A percentile compares a stretch with the other conserved stretches of the same genome.
Evolutionary conservation across 139 green algal genomes (phyloP).

Genomic region (Micractinium sp.): DNA sequence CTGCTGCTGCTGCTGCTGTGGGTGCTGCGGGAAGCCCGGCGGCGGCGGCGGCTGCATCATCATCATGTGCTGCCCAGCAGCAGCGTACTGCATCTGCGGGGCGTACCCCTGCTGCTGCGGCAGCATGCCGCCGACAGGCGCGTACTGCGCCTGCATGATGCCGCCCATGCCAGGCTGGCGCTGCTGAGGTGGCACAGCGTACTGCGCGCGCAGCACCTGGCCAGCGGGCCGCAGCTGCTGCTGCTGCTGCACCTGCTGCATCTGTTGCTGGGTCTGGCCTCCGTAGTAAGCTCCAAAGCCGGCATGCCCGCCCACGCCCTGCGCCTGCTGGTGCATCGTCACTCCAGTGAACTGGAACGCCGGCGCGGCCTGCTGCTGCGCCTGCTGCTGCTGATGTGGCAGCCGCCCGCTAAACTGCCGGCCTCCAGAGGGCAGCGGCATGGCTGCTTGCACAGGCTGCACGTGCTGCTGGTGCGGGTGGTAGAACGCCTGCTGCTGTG

Average conservation of each 20-base stretch:
- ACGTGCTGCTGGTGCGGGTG: conserved; percentile 32
- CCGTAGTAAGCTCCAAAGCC: background rate
- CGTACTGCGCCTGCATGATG: conserved; percentile 23
- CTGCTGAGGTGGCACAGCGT: background rate
- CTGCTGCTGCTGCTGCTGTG: too few species aligned
- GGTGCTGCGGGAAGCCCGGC: too few species aligned
- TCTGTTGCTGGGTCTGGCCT: background rate
- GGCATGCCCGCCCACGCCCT: background rate
- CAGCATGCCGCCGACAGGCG: background rate
- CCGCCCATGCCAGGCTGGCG: background rate
- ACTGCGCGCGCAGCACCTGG: conserved; percentile 10
- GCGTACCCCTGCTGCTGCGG: background rate
- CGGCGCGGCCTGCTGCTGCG: background rate
- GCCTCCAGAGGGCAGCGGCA: background rate
- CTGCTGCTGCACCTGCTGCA: background rate
- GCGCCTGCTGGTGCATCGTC: background rate
- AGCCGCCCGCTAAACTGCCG: conserved; percentile 19
- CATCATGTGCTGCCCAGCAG: too few species aligned
- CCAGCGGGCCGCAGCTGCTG: background rate
- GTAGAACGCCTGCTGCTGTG: conserved; percentile 6
- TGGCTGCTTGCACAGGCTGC: background rate
- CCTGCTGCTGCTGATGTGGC: background rate
- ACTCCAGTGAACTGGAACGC: conserved; percentile 37
- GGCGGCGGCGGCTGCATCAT: too few species aligned
- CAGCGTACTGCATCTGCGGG: too few species aligned